Conservation (phyloP, 306 rosid species). For the Dalbergia oliveri region DNA sequence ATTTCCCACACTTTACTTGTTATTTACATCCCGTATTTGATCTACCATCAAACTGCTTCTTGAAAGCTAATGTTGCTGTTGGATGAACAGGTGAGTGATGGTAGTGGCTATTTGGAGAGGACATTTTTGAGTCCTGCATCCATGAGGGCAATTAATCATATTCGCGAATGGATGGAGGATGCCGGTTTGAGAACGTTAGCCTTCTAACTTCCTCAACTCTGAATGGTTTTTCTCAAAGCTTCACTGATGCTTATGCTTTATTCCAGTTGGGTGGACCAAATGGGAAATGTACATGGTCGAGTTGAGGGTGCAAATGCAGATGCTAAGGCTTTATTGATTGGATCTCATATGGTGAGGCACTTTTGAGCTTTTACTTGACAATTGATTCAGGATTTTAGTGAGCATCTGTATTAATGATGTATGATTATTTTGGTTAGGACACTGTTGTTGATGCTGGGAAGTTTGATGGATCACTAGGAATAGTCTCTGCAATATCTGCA, state of each 20-base stretch:
- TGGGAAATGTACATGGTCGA: slow-evolving; percentile 92
- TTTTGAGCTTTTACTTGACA: slow-evolving; percentile 34
- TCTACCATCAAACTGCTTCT: slow-evolving; percentile 6
- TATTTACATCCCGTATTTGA: slow-evolving; percentile 16
- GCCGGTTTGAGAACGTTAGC: slow-evolving; percentile 96
- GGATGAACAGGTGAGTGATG: slow-evolving; percentile 80
- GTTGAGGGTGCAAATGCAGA: slow-evolving; percentile 78
- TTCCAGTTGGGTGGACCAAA: slow-evolving; percentile 87
- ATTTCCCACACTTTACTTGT: slow-evolving; percentile 10
- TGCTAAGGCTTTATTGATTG: slow-evolving; percentile 77
- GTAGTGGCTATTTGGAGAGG: slow-evolving; percentile 81
- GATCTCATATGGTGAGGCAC: slow-evolving; percentile 85
- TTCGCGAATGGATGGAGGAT: slow-evolving; percentile 91
- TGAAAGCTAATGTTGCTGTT: slow-evolving; percentile 45
- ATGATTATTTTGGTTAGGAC: slow-evolving; percentile 60
- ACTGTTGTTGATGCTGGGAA: slow-evolving; percentile 96
- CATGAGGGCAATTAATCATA: slow-evolving; percentile 65
- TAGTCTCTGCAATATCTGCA: slow-evolving; percentile 84
- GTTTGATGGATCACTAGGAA: slow-evolving; percentile 91
- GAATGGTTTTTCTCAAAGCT: slow-evolving; percentile 30
- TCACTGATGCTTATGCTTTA: slow-evolving; percentile 54
- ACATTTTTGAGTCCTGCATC: slow-evolving; percentile 94
- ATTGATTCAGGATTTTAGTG: slow-evolving; percentile 5
- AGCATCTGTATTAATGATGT: slow-evolving; percentile 27
- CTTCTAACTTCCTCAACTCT: slow-evolving; percentile 49